Conservation (phyloP, 441 rosid genomes). For the Heliophila coronopifolia region DNA sequence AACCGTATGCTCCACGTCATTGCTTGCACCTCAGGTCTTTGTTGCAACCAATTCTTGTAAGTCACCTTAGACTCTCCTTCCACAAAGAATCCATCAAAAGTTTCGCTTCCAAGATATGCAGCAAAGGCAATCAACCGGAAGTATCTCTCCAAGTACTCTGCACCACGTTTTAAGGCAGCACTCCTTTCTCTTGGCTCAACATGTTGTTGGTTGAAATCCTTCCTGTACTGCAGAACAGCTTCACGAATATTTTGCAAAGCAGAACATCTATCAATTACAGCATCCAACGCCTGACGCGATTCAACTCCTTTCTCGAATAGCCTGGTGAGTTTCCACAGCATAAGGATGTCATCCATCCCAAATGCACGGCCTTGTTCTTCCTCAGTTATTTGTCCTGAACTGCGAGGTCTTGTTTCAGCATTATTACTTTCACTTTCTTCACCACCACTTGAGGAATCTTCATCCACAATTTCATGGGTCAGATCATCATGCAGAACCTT, state of each 20-base stretch:
- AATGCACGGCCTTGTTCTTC: constrained; percentile 54
- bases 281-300: constrained; percentile 91
- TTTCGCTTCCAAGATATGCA: constrained; percentile 96
- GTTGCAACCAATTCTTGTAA: constrained; percentile 84
- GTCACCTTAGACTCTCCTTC: constrained; percentile 78
- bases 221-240: constrained; percentile 87
- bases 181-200: constrained; percentile 90
- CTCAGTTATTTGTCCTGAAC: constrained; percentile 35
- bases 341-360: constrained; percentile 88
- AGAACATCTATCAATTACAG: constrained; percentile 91
- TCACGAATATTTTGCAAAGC: constrained; percentile 91
- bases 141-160: constrained; percentile 92
- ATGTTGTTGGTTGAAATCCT: constrained; percentile 85
- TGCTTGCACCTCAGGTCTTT: constrained; percentile 92
- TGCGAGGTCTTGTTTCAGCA: constrained; percentile 32
- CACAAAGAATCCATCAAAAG: constrained; percentile 80
- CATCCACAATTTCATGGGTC: constrained; percentile 62
- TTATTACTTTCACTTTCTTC: constrained; percentile 69
- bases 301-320: constrained; percentile 88
- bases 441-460: constrained; percentile 90
- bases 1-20: constrained; percentile 97
- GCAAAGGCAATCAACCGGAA: constrained; percentile 94
- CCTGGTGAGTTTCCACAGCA: constrained; percentile 89
- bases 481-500: constrained; percentile 51
- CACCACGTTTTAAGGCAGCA: constrained; percentile 88